These are phyloP conservation scores for Lactarius quietus DNA, from an alignment of 768 basidiomycete species.

Conservation along the genomic window DNA sequence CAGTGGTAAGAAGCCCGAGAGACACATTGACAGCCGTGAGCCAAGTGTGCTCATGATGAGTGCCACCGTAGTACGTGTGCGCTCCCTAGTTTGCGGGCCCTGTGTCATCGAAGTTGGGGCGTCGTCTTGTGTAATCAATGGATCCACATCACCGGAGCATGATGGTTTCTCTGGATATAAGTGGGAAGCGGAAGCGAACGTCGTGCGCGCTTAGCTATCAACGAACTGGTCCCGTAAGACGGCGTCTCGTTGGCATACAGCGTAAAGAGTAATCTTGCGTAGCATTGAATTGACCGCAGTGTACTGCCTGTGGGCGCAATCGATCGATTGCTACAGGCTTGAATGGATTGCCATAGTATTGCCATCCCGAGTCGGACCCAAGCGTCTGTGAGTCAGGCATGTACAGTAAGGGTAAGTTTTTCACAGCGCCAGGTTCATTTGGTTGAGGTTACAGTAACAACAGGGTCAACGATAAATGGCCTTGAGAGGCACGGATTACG, in stretches of 20 bases:
- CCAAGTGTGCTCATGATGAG: neutral
- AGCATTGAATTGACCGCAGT: neutral
- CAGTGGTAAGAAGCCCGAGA: neutral
- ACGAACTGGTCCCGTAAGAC: neutral
- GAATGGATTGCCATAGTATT: neutral
- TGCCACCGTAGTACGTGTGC: neutral
- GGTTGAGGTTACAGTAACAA: neutral
- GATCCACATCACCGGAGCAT: neutral
- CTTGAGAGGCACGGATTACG: neutral
- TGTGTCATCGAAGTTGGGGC: neutral
- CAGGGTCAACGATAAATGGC: neutral
- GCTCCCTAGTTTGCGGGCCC: neutral
- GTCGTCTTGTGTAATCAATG: neutral
- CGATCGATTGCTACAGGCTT: neutral
- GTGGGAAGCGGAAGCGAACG: neutral
- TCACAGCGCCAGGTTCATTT: neutral
- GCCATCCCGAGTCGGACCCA: neutral
- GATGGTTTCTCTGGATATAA: neutral
- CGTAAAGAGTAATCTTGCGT: neutral
- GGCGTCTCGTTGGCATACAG: neutral
- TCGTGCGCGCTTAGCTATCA: neutral
- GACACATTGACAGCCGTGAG: neutral
- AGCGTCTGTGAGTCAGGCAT: neutral
- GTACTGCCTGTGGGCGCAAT: neutral
- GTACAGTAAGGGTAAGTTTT: neutral